Evolutionary conservation across 2,329 filamentous ascomycete species (phyloP).

Genomic region (Neoscytalidium dimidiatum): DNA sequence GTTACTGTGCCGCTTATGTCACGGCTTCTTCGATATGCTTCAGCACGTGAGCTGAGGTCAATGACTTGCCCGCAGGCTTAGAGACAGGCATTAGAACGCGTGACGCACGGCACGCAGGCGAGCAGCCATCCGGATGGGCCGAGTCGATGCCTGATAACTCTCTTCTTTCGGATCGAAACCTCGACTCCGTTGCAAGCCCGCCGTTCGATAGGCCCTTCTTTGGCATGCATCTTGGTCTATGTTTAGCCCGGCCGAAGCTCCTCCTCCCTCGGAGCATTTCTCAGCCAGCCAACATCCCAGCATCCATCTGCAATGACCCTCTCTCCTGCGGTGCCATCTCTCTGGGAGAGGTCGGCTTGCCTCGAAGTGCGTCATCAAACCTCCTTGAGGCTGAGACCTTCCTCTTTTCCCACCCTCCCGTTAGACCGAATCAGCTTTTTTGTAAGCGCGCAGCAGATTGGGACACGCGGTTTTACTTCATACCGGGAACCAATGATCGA

Average conservation of each 20-base stretch:
- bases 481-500: not conserved
- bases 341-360: not conserved
- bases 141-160: not conserved
- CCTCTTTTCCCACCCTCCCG: not conserved
- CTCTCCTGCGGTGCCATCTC: not conserved
- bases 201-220: not conserved
- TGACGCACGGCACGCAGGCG: not conserved
- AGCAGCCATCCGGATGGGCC: not conserved
- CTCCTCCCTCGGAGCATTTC: not conserved
- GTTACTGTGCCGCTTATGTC: not conserved
- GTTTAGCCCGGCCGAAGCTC: not conserved
- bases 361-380: not conserved
- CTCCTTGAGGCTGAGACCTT: not conserved
- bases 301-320: not conserved
- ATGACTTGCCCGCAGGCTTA: not conserved
- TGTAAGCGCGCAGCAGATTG: not conserved
- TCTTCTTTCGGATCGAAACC: not conserved
- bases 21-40: not conserved
- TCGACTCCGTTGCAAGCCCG: not conserved
- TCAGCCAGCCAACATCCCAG: not conserved
- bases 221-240: not conserved
- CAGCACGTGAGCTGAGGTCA: not conserved
- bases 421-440: not conserved
- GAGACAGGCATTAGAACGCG: not conserved
- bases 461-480: not conserved